Evolutionary conservation across 1,284 basidiomycete genomes (phyloP).

Genomic region (Coniferiporia weirii): DNA sequence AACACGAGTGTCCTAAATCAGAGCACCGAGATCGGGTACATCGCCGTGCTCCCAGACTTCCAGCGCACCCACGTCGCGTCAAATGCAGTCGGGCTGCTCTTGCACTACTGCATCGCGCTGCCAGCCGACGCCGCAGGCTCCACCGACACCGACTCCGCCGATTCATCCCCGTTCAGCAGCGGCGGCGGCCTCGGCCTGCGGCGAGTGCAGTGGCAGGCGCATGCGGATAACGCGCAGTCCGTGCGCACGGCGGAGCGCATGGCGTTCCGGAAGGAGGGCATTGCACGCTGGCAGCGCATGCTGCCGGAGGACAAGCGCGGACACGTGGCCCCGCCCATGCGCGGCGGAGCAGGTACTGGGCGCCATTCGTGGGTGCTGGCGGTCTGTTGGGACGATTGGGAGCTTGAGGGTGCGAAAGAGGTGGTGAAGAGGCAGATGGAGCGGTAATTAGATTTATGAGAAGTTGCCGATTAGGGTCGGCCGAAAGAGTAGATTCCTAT

Average conservation of each 20-base stretch:
- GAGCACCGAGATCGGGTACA: constrained; percentile 37
- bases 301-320: constrained; percentile 34
- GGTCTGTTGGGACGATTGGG: constrained; percentile 65
- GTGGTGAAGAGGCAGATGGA: constrained; percentile 10
- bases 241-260: constrained; percentile 49
- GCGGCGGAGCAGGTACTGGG: constrained; percentile 29
- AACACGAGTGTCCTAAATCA: constrained; percentile 29
- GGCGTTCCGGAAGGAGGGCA: constrained; percentile 55
- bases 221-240: constrained; percentile 45
- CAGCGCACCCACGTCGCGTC: constrained; percentile 61
- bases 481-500: no score
- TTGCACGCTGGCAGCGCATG: constrained; percentile 49
- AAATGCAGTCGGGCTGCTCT: constrained; percentile 54
- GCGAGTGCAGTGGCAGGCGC: constrained; percentile 58
- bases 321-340: constrained; percentile 28
- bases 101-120: constrained; percentile 51
- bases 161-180: constrained; percentile 1
- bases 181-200: constrained; percentile 51
- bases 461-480: no score
- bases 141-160: no score
- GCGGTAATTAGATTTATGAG: neutral
- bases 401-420: constrained; percentile 21
- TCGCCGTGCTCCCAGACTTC: constrained; percentile 44
- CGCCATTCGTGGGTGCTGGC: constrained; percentile 45
- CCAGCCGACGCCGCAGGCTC: neutral